phyloP scores from a whole-genome alignment of 2,329 filamentous ascomycete species.

The Fusarium fujikuroi region DNA sequence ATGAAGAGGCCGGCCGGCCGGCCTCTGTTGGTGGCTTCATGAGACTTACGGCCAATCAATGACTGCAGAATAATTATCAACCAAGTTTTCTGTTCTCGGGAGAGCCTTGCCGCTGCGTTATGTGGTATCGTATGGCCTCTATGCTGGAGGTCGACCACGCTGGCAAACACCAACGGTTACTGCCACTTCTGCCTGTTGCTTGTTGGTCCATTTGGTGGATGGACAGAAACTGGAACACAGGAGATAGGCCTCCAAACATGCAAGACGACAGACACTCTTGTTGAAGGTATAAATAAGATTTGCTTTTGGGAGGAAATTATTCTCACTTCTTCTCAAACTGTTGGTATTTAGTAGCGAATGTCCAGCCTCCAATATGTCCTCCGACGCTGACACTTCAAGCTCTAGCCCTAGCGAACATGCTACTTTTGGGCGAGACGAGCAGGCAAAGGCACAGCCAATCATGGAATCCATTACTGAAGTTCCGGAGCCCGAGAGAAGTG shows the following conservation, averaged over 20 bases:
- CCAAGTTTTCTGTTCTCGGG: no score
- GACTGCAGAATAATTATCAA: no score
- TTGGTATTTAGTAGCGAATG: background rate
- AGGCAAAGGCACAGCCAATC: background rate
- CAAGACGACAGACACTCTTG: background rate
- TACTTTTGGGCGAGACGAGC: background rate
- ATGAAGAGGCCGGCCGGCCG: background rate
- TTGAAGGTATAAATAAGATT: background rate
- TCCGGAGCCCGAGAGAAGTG: background rate
- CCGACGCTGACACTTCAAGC: background rate
- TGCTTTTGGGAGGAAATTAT: fast-evolving
- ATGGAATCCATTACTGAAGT: no score
- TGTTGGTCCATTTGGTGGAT: background rate
- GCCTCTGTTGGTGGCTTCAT: background rate
- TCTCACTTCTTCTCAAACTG: background rate
- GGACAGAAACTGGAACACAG: background rate
- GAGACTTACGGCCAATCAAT: background rate
- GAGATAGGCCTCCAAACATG: background rate
- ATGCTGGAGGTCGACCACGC: background rate
- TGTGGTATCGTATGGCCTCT: background rate
- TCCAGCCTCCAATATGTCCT: background rate
- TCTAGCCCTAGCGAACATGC: background rate
- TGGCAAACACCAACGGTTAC: background rate
- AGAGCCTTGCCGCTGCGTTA: background rate
- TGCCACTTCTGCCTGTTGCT: background rate